These are phyloP conservation scores for Mycena chlorophos DNA, from an alignment of 768 basidiomycete genomes.

Conservation along the genomic window DNA sequence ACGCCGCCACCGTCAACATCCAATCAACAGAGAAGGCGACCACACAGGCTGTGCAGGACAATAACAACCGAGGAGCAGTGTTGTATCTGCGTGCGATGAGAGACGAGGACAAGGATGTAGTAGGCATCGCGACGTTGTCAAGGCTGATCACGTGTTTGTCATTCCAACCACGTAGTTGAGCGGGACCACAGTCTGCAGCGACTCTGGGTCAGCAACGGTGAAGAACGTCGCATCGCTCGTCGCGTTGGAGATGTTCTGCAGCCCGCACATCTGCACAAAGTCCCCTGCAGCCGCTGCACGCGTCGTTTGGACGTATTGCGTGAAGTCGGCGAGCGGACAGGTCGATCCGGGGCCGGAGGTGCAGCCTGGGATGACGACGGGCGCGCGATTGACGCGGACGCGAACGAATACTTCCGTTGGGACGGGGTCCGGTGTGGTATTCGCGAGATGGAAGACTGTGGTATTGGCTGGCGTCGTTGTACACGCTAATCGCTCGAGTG, in stretches of 20 bases:
- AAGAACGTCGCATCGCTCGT: slow-evolving; percentile 29
- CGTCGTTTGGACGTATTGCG: slow-evolving; percentile 28
- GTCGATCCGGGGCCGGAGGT: slow-evolving; percentile 39
- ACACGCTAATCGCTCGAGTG: slow-evolving; percentile 43
- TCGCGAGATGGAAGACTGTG: slow-evolving; percentile 21
- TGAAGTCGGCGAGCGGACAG: slow-evolving; percentile 39
- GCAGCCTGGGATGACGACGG: slow-evolving; percentile 42
- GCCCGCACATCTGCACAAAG: slow-evolving; percentile 39
- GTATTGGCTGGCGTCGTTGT: slow-evolving; percentile 1
- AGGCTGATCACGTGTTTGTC: too few species aligned
- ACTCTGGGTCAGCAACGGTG: slow-evolving; percentile 19
- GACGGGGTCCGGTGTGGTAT: slow-evolving; percentile 10
- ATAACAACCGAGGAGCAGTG: too few species aligned
- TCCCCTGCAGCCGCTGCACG: slow-evolving; percentile 34
- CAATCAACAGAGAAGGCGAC: too few species aligned
- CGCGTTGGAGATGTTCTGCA: slow-evolving; percentile 27
- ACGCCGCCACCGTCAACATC: too few species aligned
- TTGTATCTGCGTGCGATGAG: too few species aligned
- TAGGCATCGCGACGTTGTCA: too few species aligned
- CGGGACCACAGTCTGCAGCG: too few species aligned
- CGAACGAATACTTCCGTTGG: slow-evolving; percentile 33
- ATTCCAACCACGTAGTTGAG: too few species aligned
- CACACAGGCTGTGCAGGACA: too few species aligned
- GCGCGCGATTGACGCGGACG: slow-evolving; percentile 41
- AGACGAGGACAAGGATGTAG: too few species aligned